Evolutionary conservation across 1,284 basidiomycete species (phyloP).

Genomic region (Xerocomus minutiporus): DNA sequence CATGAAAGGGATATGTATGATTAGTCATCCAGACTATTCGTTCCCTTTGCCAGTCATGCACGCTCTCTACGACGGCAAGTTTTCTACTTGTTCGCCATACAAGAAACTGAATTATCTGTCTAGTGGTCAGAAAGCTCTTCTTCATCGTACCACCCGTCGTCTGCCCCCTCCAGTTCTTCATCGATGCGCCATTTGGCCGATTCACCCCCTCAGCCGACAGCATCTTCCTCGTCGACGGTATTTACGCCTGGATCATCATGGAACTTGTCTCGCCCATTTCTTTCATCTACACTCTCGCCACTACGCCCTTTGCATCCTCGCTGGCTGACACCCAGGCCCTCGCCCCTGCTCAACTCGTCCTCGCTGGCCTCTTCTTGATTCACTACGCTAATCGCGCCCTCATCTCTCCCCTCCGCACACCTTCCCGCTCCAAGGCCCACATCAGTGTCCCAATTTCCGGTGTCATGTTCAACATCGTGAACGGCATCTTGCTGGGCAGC

Average conservation of each 20-base stretch:
- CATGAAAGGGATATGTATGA: constrained; percentile 33
- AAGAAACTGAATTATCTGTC: not conserved
- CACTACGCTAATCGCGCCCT: constrained; percentile 87
- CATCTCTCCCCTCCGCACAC: constrained; percentile 77
- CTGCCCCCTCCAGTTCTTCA: constrained; percentile 36
- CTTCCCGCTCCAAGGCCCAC: constrained; percentile 76
- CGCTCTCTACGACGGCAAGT: constrained; percentile 27
- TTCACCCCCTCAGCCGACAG: constrained; percentile 52
- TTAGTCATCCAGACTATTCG: constrained; percentile 1
- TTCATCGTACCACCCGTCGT: constrained; percentile 19
- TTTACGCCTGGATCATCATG: constrained; percentile 79
- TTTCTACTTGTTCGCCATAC: not conserved
- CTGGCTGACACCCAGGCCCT: constrained; percentile 29
- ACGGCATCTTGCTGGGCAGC: constrained; percentile 66
- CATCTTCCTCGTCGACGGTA: constrained; percentile 53
- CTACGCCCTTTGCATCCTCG: constrained; percentile 41
- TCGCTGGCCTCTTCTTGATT: constrained; percentile 58
- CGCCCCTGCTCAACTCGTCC: constrained; percentile 46
- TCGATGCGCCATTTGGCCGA: constrained; percentile 74
- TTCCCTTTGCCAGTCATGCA: constrained; percentile 14
- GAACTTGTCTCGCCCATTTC: constrained; percentile 72
- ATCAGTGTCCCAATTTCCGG: constrained; percentile 58
- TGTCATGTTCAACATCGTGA: constrained; percentile 67
- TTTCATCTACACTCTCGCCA: constrained; percentile 51
- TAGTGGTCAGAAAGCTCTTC: constrained; percentile 30